Percentiles rank a stretch among this genome's conserved stretches.
Evolutionary conservation across 768 basidiomycete genomes (phyloP).

Genomic region (Mycena albidolilacea): DNA sequence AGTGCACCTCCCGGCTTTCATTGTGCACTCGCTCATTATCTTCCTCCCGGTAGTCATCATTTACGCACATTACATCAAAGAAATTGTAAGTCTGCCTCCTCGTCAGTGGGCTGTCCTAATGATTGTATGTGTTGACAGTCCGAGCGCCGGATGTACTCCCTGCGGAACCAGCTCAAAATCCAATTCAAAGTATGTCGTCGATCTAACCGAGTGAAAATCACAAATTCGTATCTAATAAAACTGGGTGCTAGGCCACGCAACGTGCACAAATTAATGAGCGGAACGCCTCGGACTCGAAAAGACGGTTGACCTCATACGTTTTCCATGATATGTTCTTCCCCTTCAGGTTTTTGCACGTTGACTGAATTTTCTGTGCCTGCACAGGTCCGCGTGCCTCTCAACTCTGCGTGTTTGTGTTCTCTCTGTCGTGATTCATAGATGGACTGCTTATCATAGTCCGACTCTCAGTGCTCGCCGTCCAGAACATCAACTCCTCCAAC

Average conservation of each 20-base stretch:
- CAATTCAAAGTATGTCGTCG: constrained; percentile 65
- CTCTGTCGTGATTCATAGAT: constrained; percentile 35
- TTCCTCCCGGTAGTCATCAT: constrained; percentile 68
- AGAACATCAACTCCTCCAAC: constrained; percentile 90
- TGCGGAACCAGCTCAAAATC: constrained; percentile 83
- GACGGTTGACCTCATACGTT: constrained; percentile 83
- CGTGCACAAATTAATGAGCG: constrained; percentile 84
- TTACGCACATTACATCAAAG: constrained; percentile 79
- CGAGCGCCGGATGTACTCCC: constrained; percentile 76
- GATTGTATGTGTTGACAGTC: constrained; percentile 57
- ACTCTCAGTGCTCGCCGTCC: constrained; percentile 79
- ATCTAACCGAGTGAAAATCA: constrained; percentile 27
- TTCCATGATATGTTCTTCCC: constrained; percentile 75
- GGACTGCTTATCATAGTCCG: constrained; percentile 14
- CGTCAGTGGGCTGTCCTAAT: constrained; percentile 41
- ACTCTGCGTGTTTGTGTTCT: constrained; percentile 72
- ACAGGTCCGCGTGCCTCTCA: constrained; percentile 87
- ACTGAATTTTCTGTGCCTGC: constrained; percentile 39
- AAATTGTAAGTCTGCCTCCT: constrained; percentile 59
- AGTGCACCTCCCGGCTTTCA: constrained; percentile 38
- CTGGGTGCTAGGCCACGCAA: constrained; percentile 73
- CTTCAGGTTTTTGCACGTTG: not conserved
- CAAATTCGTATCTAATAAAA: constrained; percentile 20
- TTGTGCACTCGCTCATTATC: not conserved
- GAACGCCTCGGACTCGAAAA: constrained; percentile 85